These are phyloP conservation scores for Starmerella ratchasimensis DNA, from an alignment of 805 yeast genomes.

Conservation along the genomic window DNA sequence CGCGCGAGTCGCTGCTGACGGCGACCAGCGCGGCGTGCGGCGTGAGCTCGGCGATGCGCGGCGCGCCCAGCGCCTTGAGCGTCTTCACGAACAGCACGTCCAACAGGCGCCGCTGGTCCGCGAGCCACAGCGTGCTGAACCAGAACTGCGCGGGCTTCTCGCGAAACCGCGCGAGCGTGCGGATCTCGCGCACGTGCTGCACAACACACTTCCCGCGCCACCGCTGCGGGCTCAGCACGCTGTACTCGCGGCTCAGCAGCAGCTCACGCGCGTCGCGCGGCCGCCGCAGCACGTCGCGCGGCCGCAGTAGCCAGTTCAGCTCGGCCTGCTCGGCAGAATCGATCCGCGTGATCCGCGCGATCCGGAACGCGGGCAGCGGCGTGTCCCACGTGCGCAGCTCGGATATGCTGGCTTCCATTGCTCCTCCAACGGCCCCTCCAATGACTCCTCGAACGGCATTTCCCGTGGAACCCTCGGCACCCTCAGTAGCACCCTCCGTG, in stretches of 20 bases:
- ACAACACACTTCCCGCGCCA: slow-evolving; percentile 67
- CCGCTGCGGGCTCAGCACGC: slow-evolving; percentile 60
- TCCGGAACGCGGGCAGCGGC: slow-evolving; percentile 85
- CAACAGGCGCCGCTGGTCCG: slow-evolving; percentile 71
- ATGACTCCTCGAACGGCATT: too few relatives aligned
- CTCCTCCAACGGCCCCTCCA: too few relatives aligned
- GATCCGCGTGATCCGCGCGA: slow-evolving; percentile 57
- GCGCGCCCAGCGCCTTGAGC: slow-evolving; percentile 3
- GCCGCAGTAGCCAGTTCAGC: slow-evolving; percentile 86
- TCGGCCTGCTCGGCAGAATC: slow-evolving; percentile 28
- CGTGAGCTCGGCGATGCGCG: neutral
- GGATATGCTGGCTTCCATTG: neutral
- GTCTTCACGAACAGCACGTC: slow-evolving; percentile 44
- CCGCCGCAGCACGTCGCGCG: slow-evolving; percentile 61
- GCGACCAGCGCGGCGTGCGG: slow-evolving; percentile 74
- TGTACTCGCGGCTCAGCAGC: slow-evolving; percentile 77
- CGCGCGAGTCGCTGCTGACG: slow-evolving; percentile 9
- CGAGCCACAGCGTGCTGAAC: slow-evolving; percentile 72
- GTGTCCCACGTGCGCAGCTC: slow-evolving; percentile 31
- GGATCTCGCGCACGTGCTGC: slow-evolving; percentile 52
- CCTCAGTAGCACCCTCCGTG: too few relatives aligned
- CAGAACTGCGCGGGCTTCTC: slow-evolving; percentile 58
- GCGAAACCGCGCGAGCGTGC: slow-evolving; percentile 41
- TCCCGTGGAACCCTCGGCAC: too few relatives aligned
- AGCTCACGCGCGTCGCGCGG: slow-evolving; percentile 55